Conservation (phyloP, 495 filamentous ascomycete species). For the Penicillium turbatum region DNA sequence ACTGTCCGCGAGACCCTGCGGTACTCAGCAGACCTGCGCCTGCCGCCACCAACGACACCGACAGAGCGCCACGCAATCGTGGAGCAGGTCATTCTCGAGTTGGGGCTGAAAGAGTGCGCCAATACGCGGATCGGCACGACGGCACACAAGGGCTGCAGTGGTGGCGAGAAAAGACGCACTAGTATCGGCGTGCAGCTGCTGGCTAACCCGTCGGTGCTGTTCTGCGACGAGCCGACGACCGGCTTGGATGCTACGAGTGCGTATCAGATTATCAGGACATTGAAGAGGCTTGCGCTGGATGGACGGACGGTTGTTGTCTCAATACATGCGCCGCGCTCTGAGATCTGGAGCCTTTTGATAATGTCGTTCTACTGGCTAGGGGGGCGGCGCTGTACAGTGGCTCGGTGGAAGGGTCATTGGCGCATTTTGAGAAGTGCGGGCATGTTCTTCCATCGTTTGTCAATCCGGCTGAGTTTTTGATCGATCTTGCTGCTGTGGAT, state of each 20-base stretch:
- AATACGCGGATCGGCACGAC: slow-evolving; percentile 65
- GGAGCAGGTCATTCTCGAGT: slow-evolving; percentile 67
- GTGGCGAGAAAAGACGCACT: slow-evolving; percentile 68
- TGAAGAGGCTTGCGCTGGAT: slow-evolving; percentile 60
- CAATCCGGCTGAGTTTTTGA: slow-evolving; percentile 69
- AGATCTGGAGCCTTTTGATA: slow-evolving; percentile 72
- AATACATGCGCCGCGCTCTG: slow-evolving; percentile 69
- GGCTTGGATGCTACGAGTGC: slow-evolving; percentile 71
- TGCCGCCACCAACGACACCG: slow-evolving; percentile 55
- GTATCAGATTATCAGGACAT: slow-evolving; percentile 64
- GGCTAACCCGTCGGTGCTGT: slow-evolving; percentile 68
- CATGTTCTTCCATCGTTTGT: slow-evolving; percentile 60
- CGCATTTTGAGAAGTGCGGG: slow-evolving; percentile 55
- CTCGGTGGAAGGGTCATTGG: slow-evolving; percentile 43
- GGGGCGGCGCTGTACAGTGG: slow-evolving; percentile 66
- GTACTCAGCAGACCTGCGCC: slow-evolving; percentile 66
- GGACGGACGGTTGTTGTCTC: slow-evolving; percentile 68
- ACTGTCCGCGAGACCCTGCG: slow-evolving; percentile 69
- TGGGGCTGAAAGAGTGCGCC: slow-evolving; percentile 70
- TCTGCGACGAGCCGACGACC: slow-evolving; percentile 73
- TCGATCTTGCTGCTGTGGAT: slow-evolving; percentile 68
- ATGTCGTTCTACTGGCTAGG: slow-evolving; percentile 57
- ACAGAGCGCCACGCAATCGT: slow-evolving; percentile 57
- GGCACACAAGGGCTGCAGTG: slow-evolving; percentile 67
- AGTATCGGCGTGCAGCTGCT: slow-evolving; percentile 73